Evolutionary conservation across 2,329 filamentous ascomycete genomes (phyloP), one percentile per base, ranked within the genome.

Genomic region (Talaromyces amestolkiae): DNA sequence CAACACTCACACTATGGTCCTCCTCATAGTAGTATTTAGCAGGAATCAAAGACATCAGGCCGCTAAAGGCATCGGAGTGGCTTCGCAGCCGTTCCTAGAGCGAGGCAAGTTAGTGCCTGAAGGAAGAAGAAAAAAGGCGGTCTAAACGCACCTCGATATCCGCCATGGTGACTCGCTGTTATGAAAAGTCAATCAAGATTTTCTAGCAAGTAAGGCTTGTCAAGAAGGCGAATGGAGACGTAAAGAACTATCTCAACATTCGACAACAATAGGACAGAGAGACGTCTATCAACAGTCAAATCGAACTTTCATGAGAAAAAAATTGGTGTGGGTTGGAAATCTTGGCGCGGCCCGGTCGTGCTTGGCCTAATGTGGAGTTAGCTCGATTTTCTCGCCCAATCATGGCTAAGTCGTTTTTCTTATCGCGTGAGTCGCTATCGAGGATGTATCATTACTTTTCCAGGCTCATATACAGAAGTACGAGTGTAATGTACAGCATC

Each of bases 11-110:
- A 78, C 85, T 92, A 68, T 86, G 90, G 75, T 96, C 92, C 76
- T 93, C 88, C 64, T 89, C 91, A 72, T 96, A 97, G 80, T 97
- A 97, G 72, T 92, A 88, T 79, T 95, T 93, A 67, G 92, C 92
- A 47, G 93, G 92, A 66, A 96, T 96, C 69, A 97, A 83, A 65
- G 92, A 94, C 76, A 97, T 83, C 61, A 97, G 83, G 54, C 92
- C 92, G 79, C 96, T 90, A 74, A 97, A 96, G 69, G 92, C 90
- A 79, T 91, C 86, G 69, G 91, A 84, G 76, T 82, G 80, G 74
- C 79, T 81, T 72, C 79, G 79, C 68, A 83, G 75, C 69, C 81
- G 79, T 72, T 82, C 80, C 81, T 83, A 71, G 63, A 47, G 65
- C 11, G 64, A 73, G 68, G 68, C 19, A 39, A 68, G 68, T 64